phyloP scores from a whole-genome alignment of 1,284 basidiomycete genomes.

The Malassezia yamatoensis region DNA sequence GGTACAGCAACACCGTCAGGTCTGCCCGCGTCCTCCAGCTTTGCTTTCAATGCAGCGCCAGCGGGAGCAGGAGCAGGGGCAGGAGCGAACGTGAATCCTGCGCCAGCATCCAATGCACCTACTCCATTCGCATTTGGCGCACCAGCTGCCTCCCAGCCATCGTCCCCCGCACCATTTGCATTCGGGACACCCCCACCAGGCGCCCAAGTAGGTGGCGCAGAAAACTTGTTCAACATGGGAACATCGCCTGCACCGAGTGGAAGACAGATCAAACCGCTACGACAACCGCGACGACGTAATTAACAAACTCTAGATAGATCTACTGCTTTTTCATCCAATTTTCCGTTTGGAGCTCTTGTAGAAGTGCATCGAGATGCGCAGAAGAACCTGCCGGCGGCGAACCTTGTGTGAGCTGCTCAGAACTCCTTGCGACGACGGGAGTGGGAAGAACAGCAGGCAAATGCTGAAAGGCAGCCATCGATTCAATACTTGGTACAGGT shows the following conservation, averaged over 20 bases:
- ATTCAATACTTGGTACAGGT: neutral
- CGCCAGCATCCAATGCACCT: conserved; percentile 2
- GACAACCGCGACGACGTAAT: conserved; percentile 18
- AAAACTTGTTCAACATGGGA: conserved; percentile 30
- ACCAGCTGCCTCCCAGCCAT: neutral
- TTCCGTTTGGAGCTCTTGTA: neutral
- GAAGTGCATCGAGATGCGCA: conserved; percentile 6
- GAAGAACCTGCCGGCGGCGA: neutral
- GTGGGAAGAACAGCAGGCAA: no score
- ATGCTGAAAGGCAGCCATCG: neutral
- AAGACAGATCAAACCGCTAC: conserved; percentile 32
- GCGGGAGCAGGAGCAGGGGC: no score
- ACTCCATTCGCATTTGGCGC: conserved; percentile 11
- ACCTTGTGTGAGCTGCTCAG: no score
- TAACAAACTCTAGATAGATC: neutral
- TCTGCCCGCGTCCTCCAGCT: conserved; percentile 14
- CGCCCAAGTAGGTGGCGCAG: conserved; percentile 2
- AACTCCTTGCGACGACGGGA: no score
- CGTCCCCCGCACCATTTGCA: conserved; percentile 12
- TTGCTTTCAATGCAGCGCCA: conserved; percentile 17
- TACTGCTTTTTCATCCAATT: neutral
- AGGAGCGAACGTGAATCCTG: neutral
- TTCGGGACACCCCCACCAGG: conserved; percentile 14
- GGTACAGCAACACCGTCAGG: conserved; percentile 17
- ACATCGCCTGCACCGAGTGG: conserved; percentile 22